These are phyloP conservation scores for Colletotrichum sp. DNA, from an alignment of 2,329 filamentous ascomycete species.

Conservation along the genomic window DNA sequence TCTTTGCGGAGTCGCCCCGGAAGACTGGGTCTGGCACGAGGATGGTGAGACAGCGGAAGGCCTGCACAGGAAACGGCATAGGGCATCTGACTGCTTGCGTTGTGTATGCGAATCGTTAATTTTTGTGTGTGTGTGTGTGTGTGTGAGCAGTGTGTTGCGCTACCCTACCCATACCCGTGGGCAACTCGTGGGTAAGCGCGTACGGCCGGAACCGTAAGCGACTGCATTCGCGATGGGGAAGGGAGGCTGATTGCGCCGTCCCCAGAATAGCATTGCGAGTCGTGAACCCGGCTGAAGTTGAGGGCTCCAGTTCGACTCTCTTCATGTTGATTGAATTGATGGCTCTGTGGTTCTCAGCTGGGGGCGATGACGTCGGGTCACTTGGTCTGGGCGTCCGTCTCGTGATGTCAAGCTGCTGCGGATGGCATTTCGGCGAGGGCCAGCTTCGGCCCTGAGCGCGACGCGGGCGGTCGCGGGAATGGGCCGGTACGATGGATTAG, in stretches of 20 bases:
- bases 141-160: not conserved
- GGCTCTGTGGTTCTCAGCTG: not conserved
- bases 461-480: slow-evolving; percentile 7
- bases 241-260: not conserved
- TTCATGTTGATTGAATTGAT: not conserved
- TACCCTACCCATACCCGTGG: not conserved
- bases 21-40: slow-evolving; percentile 10
- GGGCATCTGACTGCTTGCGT: slow-evolving; percentile 11
- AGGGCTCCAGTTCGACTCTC: not conserved
- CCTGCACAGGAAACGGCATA: not conserved
- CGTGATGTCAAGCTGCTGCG: slow-evolving; percentile 20
- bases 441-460: slow-evolving; percentile 5
- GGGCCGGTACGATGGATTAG: not conserved
- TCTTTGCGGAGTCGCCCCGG: slow-evolving; percentile 6
- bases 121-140: not conserved
- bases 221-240: not conserved
- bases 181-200: not conserved
- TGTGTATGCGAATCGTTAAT: not conserved
- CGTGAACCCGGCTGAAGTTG: not conserved
- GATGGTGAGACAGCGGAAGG: not conserved
- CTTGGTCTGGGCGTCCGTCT: slow-evolving; percentile 14
- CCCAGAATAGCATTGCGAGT: not conserved
- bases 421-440: slow-evolving; percentile 6
- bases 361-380: slow-evolving; percentile 8
- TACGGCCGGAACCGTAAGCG: not conserved